Evolutionary conservation across 2,329 filamentous ascomycete genomes (phyloP).

Genomic region (Geoglossum cookeanum): DNA sequence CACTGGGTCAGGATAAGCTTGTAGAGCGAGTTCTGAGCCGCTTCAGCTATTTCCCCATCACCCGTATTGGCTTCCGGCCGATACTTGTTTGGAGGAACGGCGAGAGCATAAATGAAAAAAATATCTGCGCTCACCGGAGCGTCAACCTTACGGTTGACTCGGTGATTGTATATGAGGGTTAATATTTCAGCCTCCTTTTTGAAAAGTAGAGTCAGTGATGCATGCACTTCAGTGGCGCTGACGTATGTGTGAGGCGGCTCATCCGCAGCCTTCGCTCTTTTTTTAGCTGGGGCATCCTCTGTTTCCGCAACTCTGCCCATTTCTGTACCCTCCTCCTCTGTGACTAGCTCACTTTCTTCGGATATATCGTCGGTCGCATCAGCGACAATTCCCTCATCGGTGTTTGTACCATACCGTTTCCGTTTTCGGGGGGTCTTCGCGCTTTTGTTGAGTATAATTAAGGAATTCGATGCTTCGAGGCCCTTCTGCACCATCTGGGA

Average conservation of each 20-base stretch:
- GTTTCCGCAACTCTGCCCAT: conserved; percentile 34
- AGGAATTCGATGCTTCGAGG: conserved; percentile 50
- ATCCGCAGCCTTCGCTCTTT: conserved; percentile 13
- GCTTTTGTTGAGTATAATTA: conserved; percentile 37
- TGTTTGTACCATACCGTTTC: conserved; percentile 28
- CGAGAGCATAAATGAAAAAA: conserved; percentile 76
- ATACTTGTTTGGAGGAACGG: conserved; percentile 85
- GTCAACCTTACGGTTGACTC: conserved; percentile 38
- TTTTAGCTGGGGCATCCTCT: conserved; percentile 20
- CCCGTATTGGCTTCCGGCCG: conserved; percentile 73
- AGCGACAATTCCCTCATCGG: conserved; percentile 54
- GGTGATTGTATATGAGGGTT: conserved; percentile 65
- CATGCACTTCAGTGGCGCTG: conserved; percentile 65
- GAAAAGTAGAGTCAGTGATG: conserved; percentile 61
- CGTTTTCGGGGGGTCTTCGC: conserved; percentile 22
- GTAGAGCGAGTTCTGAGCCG: conserved; percentile 74
- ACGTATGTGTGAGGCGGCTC: conserved; percentile 49
- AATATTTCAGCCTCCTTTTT: conserved; percentile 73
- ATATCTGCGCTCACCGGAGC: conserved; percentile 56
- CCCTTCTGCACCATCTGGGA: conserved; percentile 53
- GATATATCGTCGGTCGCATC: conserved; percentile 24
- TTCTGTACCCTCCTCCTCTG: conserved; percentile 33
- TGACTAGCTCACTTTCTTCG: conserved; percentile 24
- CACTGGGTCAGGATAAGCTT: conserved; percentile 65
- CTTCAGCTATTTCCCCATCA: conserved; percentile 64